Evolutionary conservation across 306 rosid genomes (phyloP), one percentile per base, ranked within the genome.

Genomic region (Rosa persica): DNA sequence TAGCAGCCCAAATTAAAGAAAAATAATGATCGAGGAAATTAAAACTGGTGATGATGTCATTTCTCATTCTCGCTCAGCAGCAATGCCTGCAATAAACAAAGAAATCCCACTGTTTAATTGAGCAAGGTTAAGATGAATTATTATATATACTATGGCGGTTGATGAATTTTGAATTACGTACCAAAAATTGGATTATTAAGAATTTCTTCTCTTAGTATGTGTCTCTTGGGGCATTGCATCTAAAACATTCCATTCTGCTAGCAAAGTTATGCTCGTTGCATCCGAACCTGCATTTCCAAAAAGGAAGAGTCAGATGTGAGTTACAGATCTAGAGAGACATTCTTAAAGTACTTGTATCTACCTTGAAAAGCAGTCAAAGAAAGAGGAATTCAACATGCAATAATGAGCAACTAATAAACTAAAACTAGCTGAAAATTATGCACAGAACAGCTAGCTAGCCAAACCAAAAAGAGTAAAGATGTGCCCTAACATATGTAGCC

Each of bases 191-290:
- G 78, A 67, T 48, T 39, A 62, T 66, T 65, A 65, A 39, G 25
- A 66, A 16, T 17, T 66, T 20, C 6, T 11, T 39, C 47, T 78
- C 61, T 68, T 83, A 83, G 74, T 67, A 83, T 42, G 91, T 79
- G 89, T 95, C 98, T 83, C 95, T 91, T 52, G 98, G 98, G 43
- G 98, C 98, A 70, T 83, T 92, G 95, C 98, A 94, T 89, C 91
- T 90, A 74, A 92, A 95, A 64, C 98, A 95, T 78, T 95, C 98
- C 88, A 88, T 91, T 87, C 98, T 80, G 89, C 97, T 95, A 0
- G 98, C 98, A 74, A 95, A 95, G 89, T 95, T 95, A 86, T 95
- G 98, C 73, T 95, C 98, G 75, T 92, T 95, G 88, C 98, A 95
- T 47, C 98, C 98, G 52, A 81, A 86, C 90, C 98, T 95, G 85